phyloP scores from a whole-genome alignment of 2,329 filamentous ascomycete species.

The Claviceps sp. region DNA sequence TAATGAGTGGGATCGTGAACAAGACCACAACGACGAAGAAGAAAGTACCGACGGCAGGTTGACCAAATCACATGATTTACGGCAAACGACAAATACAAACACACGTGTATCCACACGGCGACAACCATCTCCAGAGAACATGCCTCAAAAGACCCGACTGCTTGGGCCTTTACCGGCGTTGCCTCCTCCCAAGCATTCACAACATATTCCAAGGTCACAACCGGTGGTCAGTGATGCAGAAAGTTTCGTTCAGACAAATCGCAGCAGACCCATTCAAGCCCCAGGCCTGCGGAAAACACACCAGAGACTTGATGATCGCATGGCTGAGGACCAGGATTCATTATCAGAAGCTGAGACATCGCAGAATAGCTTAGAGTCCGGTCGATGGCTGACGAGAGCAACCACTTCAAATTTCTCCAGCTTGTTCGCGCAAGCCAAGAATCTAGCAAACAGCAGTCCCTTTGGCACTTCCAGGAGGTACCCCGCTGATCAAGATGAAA shows the following conservation, averaged over 20 bases:
- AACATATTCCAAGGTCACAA: not conserved
- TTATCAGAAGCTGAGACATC: slow-evolving; percentile 1
- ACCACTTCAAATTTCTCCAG: slow-evolving; percentile 5
- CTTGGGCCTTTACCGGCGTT: not conserved
- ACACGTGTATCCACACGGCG: slow-evolving; percentile 9
- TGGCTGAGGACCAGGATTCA: not conserved
- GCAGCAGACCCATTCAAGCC: not conserved
- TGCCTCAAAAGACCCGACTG: not conserved
- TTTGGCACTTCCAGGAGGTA: slow-evolving; percentile 3
- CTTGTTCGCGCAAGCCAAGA: slow-evolving; percentile 5
- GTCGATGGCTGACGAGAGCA: slow-evolving; percentile 6
- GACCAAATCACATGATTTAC: not conserved
- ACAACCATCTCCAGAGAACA: not conserved
- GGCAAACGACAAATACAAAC: slow-evolving; percentile 6
- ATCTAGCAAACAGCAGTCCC: slow-evolving; percentile 6
- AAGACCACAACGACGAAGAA: slow-evolving; percentile 5
- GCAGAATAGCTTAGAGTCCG: slow-evolving; percentile 4
- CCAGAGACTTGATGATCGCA: not conserved
- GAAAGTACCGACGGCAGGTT: slow-evolving; percentile 2
- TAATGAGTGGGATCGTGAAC: slow-evolving; percentile 1
- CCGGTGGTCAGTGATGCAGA: not conserved
- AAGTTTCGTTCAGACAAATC: not conserved
- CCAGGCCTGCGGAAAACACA: not conserved
- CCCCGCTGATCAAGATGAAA: slow-evolving; percentile 9
- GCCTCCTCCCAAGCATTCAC: not conserved